Evolutionary conservation across 2,329 filamentous ascomycete species (phyloP), one percentile per base, ranked within the genome.

Genomic region (Simplicillium aogashimaense): DNA sequence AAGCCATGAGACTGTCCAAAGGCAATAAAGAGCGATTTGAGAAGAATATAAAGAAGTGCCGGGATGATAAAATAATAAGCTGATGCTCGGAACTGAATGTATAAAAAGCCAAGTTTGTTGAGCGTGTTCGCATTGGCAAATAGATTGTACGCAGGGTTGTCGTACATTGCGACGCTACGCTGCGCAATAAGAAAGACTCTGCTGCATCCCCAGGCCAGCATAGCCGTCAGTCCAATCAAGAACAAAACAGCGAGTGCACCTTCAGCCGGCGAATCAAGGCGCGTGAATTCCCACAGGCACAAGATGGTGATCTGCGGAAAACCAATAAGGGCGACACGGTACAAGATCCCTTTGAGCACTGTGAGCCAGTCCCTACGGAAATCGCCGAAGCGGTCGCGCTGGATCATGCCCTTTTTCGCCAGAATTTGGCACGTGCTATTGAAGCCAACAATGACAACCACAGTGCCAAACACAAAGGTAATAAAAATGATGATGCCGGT

Each of bases 101-200:
- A 97, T 48, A 97, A 76, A 70, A 97, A 95, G 16, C 90, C 89
- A 89, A 89, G 95, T 65, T 95, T 94, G 76, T 95, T 95, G 47
- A 97, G 76, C 39, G 85, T 82, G 47, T 86, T 76, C 14, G 88
- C 88, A 54, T 97, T 89, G 2, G 89, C 95, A 67, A 94, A 97
- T 46, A 97, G 78, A 51, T 95, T 95, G 63, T 95, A 95, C 18
- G 88, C 89, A 25, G 90, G 87, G 66, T 95, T 95, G 66, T 89
- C 89, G 71, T 95, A 88, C 78, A 95, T 86, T 42, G 76, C 65
- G 47, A 94, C 83, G 20, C 89, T 95, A 51, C 86, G 83, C 56
- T 86, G 86, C 28, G 88, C 90, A 47, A 97, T 83, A 40, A 79
- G 77, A 52, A 94, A 85, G 47, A 97, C 86, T 69, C 94, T 95